Evolutionary conservation across 2,329 filamentous ascomycete genomes (phyloP), one percentile per base, ranked within the genome.

Genomic region (Colletotrichum chlorophyti): DNA sequence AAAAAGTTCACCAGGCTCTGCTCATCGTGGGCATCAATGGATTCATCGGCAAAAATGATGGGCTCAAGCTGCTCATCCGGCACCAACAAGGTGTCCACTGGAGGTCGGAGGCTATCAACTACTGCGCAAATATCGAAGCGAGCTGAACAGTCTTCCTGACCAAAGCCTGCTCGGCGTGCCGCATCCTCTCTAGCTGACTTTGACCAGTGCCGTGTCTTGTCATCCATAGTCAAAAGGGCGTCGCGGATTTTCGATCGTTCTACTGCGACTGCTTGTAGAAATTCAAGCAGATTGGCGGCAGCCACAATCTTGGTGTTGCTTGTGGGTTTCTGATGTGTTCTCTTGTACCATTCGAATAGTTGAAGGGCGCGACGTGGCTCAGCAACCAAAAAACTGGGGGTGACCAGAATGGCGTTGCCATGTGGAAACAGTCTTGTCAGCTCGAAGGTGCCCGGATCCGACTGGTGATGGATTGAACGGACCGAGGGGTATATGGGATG

Each of bases 1-100:
- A 87, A 88, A 81, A 83, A 87, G 61, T 86, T 84, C 9, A 88
- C 78, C 24, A 89, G 71, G 54, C 81, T 85, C 65, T 86, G 82
- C 65, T 89, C 86, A 60, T 88, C 84, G 52, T 83, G 82, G 1
- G 78, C 74, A 53, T 86, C 79, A 41, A 88, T 82, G 2, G 62
- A 68, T 4, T 72, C 64, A 12, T 78, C 77, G 0, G 80, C 81
- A 65, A 77, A 79, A 2, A 81, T 66, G 6, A 87, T 64, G 4
- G 76, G 72, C 19, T 66, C 69, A 6, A 66, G 62, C 6, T 74
- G 70, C 53, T 74, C 73, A 27, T 71, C 67, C 19, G 70, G 66
- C 14, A 69, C 69, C 12, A 70, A 63, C 10, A 66, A 61, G 27
- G 70, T 63, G n/a, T 73, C 52, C 15, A 67, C 64, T 3, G 47